A percentile compares a stretch with the other conserved stretches of the same genome.
Evolutionary conservation across 2,329 filamentous ascomycete genomes (phyloP).

Genomic region (Colletotrichum siamense): DNA sequence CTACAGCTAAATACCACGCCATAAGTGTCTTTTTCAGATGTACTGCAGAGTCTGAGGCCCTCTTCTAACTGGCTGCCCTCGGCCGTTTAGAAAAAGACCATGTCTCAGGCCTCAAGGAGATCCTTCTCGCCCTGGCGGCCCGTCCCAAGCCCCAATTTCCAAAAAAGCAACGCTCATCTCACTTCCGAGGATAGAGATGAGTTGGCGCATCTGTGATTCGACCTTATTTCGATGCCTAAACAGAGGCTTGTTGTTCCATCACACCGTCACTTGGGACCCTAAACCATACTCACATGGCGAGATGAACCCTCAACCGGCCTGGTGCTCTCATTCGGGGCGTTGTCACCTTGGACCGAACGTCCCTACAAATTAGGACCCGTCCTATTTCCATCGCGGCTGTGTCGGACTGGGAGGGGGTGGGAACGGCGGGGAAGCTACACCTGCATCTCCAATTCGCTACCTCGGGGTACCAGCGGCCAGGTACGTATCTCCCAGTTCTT

Average conservation of each 20-base stretch:
- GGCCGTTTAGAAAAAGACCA: too few species aligned
- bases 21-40: too few species aligned
- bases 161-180: background rate
- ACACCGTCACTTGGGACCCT: background rate
- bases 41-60: too few species aligned
- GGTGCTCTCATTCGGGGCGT: background rate
- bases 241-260: background rate
- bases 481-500: background rate
- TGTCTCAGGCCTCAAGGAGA: too few species aligned
- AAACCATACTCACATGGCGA: background rate
- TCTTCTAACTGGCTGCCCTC: too few species aligned
- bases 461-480: background rate
- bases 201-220: background rate
- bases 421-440: background rate
- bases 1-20: too few species aligned
- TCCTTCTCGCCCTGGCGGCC: background rate
- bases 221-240: slow-evolving; percentile 19
- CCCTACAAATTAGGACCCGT: slow-evolving; percentile 5
- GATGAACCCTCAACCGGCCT: background rate
- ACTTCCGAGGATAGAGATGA: background rate
- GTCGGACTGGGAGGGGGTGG: background rate
- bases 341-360: background rate
- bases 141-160: background rate
- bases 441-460: background rate
- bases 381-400: slow-evolving; percentile 21